These are phyloP conservation scores for Hypoxylon crocopeplum DNA, from an alignment of 495 filamentous ascomycete species.

Conservation along the genomic window DNA sequence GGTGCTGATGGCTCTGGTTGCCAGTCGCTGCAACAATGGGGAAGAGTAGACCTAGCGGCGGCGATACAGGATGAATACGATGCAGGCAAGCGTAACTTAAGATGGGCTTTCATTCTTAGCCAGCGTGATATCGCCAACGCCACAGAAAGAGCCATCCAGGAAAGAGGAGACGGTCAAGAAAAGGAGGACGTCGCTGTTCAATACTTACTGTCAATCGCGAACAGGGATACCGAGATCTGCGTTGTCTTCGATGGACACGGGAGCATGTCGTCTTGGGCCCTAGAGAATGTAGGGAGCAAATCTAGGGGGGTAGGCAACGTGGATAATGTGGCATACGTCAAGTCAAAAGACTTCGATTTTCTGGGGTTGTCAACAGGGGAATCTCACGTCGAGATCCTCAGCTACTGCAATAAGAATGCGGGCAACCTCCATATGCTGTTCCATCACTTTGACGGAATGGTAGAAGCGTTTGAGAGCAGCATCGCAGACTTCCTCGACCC, in stretches of 20 bases:
- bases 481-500: conserved; percentile 85
- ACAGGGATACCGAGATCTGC: conserved; percentile 84
- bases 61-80: conserved; percentile 64
- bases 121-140: conserved; percentile 79
- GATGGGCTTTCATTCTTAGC: conserved; percentile 86
- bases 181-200: conserved; percentile 74
- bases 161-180: conserved; percentile 59
- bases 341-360: conserved; percentile 70
- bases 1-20: conserved; percentile 74
- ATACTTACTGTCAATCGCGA: conserved; percentile 86
- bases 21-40: conserved; percentile 79
- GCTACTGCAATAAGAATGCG: conserved; percentile 68
- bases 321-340: conserved; percentile 86
- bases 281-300: conserved; percentile 88
- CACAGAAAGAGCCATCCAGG: conserved; percentile 76
- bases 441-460: conserved; percentile 85
- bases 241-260: conserved; percentile 84
- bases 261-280: conserved; percentile 91
- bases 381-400: conserved; percentile 70
- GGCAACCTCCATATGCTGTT: conserved; percentile 77
- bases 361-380: conserved; percentile 43
- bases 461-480: conserved; percentile 80
- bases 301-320: conserved; percentile 69
- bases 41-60: conserved; percentile 76
- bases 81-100: conserved; percentile 55